A percentile compares a stretch with the other conserved stretches of the same genome.
phyloP scores from a whole-genome alignment of 208 protist genomes.

The Crithidia mellificae region DNA sequence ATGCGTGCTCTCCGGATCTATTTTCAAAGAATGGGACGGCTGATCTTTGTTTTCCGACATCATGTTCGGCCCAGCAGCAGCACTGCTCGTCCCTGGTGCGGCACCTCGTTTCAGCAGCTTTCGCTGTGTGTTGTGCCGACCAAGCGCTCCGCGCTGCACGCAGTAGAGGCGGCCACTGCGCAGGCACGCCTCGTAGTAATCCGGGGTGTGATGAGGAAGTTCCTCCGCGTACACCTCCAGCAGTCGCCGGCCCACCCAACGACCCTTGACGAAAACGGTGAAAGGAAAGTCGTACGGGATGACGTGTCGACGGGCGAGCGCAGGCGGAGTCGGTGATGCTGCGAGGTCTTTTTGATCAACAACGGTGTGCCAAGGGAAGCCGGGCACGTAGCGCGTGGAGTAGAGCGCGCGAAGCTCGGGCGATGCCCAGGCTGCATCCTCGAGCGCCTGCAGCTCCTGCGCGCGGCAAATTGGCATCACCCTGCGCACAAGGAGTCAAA shows the following conservation, averaged over 20 bases:
- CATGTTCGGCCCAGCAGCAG: no score
- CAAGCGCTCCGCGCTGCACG: conserved; percentile 16
- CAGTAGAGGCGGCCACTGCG: conserved; percentile 64
- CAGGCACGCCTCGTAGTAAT: conserved; percentile 89
- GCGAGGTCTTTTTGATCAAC: background rate
- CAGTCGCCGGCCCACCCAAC: conserved; percentile 89
- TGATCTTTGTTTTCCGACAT: no score
- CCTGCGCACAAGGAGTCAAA: no score
- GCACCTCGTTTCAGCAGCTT: conserved; percentile 45
- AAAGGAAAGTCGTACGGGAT: conserved; percentile 91
- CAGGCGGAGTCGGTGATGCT: background rate
- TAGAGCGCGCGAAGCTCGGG: conserved; percentile 46
- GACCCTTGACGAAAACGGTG: conserved; percentile 89
- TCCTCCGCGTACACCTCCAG: conserved; percentile 90
- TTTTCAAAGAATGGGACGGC: no score
- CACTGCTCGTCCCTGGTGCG: no score
- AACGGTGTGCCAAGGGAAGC: conserved; percentile 85
- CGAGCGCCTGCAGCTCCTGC: conserved; percentile 37
- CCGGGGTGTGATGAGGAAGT: conserved; percentile 75
- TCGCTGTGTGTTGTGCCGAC: conserved; percentile 42
- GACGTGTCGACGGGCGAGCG: conserved; percentile 64
- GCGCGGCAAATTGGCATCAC: no score
- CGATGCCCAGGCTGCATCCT: conserved; percentile 60
- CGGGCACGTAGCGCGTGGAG: conserved; percentile 53
- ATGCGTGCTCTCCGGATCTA: no score